Conservation (phyloP, 768 basidiomycete species). For the Pleurotus eryngii region DNA sequence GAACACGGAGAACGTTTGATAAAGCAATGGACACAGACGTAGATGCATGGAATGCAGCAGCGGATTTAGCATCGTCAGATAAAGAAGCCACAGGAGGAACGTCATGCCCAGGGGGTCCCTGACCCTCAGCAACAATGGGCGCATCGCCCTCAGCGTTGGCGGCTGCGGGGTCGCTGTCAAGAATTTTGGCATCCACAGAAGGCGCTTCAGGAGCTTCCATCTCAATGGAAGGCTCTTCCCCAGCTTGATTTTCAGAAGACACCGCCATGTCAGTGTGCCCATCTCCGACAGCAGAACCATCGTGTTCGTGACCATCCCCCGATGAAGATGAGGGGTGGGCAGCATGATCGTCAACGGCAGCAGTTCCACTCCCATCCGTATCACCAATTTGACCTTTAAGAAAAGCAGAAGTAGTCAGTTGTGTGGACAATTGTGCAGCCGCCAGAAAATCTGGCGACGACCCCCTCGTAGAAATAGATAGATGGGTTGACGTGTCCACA, state of each 20-base stretch:
- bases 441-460: constrained; percentile 34
- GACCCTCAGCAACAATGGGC: constrained; percentile 10
- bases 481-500: constrained; percentile 46
- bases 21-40: constrained; percentile 48
- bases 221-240: constrained; percentile 2
- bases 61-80: constrained; percentile 27
- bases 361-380: constrained; percentile 5
- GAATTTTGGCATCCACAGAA: constrained; percentile 21
- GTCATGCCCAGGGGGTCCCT: constrained; percentile 4
- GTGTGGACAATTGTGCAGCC: constrained; percentile 32
- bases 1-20: constrained; percentile 31
- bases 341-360: constrained; percentile 9
- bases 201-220: constrained; percentile 13
- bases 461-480: constrained; percentile 31
- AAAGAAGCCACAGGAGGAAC: constrained; percentile 15
- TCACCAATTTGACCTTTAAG: constrained; percentile 32
- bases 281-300: constrained; percentile 7
- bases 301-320: constrained; percentile 14
- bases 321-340: constrained; percentile 7
- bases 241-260: constrained; percentile 1
- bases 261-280: not conserved
- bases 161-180: constrained; percentile 20
- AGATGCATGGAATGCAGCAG: constrained; percentile 29
- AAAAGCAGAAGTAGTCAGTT: constrained; percentile 56
- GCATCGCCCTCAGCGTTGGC: constrained; percentile 19